Percentiles rank a stretch among this genome's conserved stretches.
These are phyloP conservation scores for Lumnitzera racemosa DNA, from an alignment of 345 rosid species.

Conservation along the genomic window DNA sequence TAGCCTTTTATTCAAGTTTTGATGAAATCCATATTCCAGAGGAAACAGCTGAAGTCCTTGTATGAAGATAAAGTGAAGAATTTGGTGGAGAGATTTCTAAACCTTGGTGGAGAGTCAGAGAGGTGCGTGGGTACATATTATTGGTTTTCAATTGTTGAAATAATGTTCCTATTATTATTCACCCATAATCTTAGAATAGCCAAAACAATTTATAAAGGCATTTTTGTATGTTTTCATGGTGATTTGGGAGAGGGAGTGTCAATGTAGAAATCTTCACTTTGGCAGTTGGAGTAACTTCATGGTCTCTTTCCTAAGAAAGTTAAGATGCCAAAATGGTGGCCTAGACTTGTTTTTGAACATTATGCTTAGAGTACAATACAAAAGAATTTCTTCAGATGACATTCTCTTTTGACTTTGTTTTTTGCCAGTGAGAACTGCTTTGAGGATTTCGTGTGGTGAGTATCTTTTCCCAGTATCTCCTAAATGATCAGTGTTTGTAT, in stretches of 20 bases:
- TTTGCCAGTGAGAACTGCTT: conserved; percentile 58
- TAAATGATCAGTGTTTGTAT: too few species aligned
- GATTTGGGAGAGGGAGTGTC: too few species aligned
- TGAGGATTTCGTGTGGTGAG: conserved; percentile 88
- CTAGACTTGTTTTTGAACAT: background rate
- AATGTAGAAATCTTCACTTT: too few species aligned
- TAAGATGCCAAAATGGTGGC: too few species aligned
- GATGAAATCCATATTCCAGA: conserved; percentile 35
- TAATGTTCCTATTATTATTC: too few species aligned
- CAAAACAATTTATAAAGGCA: too few species aligned
- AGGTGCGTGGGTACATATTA: conserved; percentile 26
- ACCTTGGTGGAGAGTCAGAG: conserved; percentile 51
- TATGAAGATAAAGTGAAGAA: conserved; percentile 59
- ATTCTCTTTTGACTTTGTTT: conserved; percentile 13
- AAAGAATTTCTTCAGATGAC: conserved; percentile 7
- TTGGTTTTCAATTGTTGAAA: background rate
- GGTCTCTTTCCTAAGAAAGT: too few species aligned
- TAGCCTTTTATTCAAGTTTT: background rate
- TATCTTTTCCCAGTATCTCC: background rate
- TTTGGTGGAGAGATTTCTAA: conserved; percentile 72
- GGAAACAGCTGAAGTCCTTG: conserved; percentile 47
- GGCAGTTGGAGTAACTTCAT: too few species aligned
- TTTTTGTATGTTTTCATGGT: too few species aligned
- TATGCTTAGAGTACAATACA: background rate
- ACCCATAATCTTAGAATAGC: too few species aligned